Conservation (phyloP, 148 eudicot species). For the Heliosperma pusillum region DNA sequence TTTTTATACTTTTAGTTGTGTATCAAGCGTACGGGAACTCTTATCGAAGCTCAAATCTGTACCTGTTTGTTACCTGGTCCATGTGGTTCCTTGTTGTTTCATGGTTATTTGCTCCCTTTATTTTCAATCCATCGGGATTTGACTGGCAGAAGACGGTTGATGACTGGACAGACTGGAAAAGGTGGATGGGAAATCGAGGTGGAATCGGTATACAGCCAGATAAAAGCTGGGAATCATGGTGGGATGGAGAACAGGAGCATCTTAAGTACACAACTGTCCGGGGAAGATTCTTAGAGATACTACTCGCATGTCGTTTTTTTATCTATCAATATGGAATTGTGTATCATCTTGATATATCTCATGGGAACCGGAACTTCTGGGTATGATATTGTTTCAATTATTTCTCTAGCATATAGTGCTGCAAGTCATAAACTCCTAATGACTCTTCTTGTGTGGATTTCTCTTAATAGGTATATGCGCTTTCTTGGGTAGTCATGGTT, state of each 20-base stretch:
- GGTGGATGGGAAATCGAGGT: constrained; percentile 99
- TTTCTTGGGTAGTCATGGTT: constrained; percentile 95
- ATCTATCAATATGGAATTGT: constrained; percentile 93
- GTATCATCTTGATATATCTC: constrained; percentile 87
- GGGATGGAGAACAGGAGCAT: constrained; percentile 95
- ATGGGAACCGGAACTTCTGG: constrained; percentile 49
- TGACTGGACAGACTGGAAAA: constrained; percentile 98
- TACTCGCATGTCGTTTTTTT: constrained; percentile 75
- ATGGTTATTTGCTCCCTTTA: constrained; percentile 96
- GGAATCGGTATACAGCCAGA: constrained; percentile 82
- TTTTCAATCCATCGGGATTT: constrained; percentile 96
- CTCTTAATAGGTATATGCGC: constrained; percentile 75
- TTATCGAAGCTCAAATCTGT: constrained; percentile 68
- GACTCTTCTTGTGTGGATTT: constrained; percentile 1
- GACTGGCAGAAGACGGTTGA: constrained; percentile 99
- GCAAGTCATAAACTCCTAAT: constrained; percentile 11
- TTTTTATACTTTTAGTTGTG: constrained; percentile 62
- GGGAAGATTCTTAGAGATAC: constrained; percentile 76
- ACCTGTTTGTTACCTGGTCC: constrained; percentile 78
- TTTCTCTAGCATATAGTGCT: constrained; percentile 1
- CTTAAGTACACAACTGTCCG: constrained; percentile 72
- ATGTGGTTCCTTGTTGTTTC: constrained; percentile 97
- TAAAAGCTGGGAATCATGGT: constrained; percentile 99
- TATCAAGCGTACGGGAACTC: constrained; percentile 79
- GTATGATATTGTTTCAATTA: constrained; percentile 31